These are phyloP conservation scores for Pelargonium myrrhifolium DNA, from an alignment of 441 rosid genomes.

Conservation along the genomic window DNA sequence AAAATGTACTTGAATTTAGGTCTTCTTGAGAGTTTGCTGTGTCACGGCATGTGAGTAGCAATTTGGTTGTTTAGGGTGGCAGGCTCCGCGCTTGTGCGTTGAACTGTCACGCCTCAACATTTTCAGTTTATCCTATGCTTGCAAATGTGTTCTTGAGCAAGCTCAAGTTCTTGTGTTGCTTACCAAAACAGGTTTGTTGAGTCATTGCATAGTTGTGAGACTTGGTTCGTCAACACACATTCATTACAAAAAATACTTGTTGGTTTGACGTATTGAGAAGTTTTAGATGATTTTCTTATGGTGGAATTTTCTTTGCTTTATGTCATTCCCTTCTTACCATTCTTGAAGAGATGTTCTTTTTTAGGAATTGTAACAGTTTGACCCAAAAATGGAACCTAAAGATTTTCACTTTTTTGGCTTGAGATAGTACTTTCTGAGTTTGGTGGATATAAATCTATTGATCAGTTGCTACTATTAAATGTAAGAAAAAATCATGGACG, in stretches of 20 bases:
- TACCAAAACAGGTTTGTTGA: constrained; percentile 3
- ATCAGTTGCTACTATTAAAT: constrained; percentile 57
- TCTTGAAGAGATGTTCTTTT: constrained; percentile 46
- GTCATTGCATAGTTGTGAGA: constrained; percentile 65
- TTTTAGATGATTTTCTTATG: constrained; percentile 51
- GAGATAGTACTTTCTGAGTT: constrained; percentile 42
- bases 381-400: constrained; percentile 23
- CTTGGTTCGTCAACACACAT: constrained; percentile 47
- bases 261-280: constrained; percentile 70
- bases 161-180: too few species aligned
- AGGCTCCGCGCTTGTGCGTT: too few species aligned
- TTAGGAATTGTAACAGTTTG: constrained; percentile 39
- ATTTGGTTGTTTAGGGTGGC: too few species aligned
- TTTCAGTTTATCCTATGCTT: too few species aligned
- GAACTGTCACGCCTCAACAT: too few species aligned
- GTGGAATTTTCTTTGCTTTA: constrained; percentile 52
- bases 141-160: too few species aligned
- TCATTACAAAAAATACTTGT: constrained; percentile 57
- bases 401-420: constrained; percentile 46
- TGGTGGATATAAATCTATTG: constrained; percentile 42
- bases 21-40: constrained; percentile 69
- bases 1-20: constrained; percentile 90
- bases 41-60: too few species aligned
- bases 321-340: constrained; percentile 61
- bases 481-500: constrained; percentile 62